Percentiles rank a stretch among this genome's conserved stretches.
phyloP scores from a whole-genome alignment of 2,329 filamentous ascomycete genomes.

The Ascosphaera acerosa region DNA sequence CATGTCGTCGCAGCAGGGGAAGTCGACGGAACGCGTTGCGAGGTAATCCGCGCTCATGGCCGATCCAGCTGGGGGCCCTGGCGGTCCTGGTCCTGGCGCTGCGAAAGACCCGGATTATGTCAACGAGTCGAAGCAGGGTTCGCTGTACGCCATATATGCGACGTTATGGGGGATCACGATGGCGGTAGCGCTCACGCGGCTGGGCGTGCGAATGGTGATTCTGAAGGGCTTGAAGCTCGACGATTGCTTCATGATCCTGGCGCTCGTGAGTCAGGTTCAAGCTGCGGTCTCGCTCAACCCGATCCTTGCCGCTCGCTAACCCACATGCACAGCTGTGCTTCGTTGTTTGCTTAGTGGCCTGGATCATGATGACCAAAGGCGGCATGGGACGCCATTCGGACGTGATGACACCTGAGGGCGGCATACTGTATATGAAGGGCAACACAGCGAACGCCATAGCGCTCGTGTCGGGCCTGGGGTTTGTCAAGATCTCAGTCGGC shows the following conservation, averaged over 20 bases:
- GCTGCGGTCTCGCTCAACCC: no score
- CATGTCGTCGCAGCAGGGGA: no score
- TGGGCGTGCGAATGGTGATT: background rate
- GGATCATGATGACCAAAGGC: background rate
- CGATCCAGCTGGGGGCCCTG: no score
- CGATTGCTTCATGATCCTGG: background rate
- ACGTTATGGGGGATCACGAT: background rate
- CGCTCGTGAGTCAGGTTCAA: background rate
- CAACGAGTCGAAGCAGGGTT: background rate
- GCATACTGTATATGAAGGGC: background rate
- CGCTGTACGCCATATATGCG: background rate
- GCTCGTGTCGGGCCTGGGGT: conserved; percentile 1
- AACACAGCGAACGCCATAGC: background rate
- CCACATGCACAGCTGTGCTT: background rate
- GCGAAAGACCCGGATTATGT: background rate
- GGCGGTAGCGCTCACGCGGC: background rate
- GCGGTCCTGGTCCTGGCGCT: no score
- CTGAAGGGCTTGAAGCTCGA: background rate
- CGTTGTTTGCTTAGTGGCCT: background rate
- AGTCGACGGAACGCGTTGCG: no score
- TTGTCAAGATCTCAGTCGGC: conserved; percentile 1
- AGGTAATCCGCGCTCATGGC: no score
- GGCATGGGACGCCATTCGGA: conserved; percentile 1
- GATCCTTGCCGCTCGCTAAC: no score
- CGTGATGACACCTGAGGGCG: background rate